Conservation (phyloP, 2,329 filamentous ascomycete species). For the Aspergillus fischeri region DNA sequence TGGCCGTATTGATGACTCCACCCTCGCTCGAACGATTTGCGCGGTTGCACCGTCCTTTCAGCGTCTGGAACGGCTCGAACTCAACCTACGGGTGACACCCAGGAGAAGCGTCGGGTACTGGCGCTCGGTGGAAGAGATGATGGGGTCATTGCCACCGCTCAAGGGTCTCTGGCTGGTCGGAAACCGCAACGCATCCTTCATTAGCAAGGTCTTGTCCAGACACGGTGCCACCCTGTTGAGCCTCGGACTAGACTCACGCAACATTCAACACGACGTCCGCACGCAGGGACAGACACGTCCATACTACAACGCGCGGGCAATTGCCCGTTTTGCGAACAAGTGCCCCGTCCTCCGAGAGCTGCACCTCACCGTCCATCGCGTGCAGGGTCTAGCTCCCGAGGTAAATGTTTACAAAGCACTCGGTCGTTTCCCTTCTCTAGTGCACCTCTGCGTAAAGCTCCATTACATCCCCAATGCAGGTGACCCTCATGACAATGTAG, state of each 20-base stretch:
- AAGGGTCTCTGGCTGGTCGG: not conserved
- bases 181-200: not conserved
- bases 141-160: not conserved
- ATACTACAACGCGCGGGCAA: not conserved
- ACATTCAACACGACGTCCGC: not conserved
- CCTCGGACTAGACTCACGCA: not conserved
- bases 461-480: not conserved
- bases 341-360: not conserved
- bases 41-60: not conserved
- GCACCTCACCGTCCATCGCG: not conserved
- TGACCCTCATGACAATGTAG: not conserved
- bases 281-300: not conserved
- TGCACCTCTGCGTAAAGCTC: not conserved
- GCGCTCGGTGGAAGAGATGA: not conserved
- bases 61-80: not conserved
- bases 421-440: not conserved
- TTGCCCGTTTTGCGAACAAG: not conserved
- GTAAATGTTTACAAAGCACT: not conserved
- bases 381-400: not conserved
- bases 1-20: not conserved
- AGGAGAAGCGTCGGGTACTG: not conserved
- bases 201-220: not conserved
- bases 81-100: not conserved
- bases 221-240: not conserved
- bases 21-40: not conserved